phyloP scores from a whole-genome alignment of 441 rosid species.

The Arabidopsis hybrid region DNA sequence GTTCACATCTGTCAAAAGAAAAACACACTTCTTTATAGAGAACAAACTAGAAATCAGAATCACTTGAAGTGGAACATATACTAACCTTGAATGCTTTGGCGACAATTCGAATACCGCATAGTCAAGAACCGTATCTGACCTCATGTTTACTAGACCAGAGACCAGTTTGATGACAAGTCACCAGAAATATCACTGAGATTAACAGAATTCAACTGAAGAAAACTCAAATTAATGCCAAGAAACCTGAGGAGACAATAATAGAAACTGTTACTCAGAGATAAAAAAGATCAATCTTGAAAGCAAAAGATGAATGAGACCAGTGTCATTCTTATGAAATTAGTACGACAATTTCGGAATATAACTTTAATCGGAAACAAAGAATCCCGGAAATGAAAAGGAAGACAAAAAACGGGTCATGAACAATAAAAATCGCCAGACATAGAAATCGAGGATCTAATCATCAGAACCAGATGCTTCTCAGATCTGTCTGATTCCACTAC shows the following conservation, averaged over 20 bases:
- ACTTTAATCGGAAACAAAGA: neutral
- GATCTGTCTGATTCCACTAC: slow-evolving; percentile 31
- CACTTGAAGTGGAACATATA: neutral
- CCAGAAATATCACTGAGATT: neutral
- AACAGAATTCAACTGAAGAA: slow-evolving; percentile 1
- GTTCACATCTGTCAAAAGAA: slow-evolving; percentile 66
- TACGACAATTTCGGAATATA: no score
- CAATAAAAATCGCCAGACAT: neutral
- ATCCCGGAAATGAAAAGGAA: neutral
- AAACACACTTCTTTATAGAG: slow-evolving; percentile 2
- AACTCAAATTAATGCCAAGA: slow-evolving; percentile 6
- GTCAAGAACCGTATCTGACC: slow-evolving; percentile 68
- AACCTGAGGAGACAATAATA: slow-evolving; percentile 25
- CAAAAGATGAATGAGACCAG: neutral
- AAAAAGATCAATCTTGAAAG: neutral
- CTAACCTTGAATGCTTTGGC: slow-evolving; percentile 81
- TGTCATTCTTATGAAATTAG: no score
- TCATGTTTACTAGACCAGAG: slow-evolving; percentile 59
- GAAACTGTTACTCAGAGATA: neutral
- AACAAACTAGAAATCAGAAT: neutral
- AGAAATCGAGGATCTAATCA: slow-evolving; percentile 22
- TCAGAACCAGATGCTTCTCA: slow-evolving; percentile 14
- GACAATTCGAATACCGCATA: slow-evolving; percentile 86
- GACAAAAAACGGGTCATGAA: neutral
- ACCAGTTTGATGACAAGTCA: neutral